Evolutionary conservation across 768 basidiomycete species (phyloP).

Genomic region (Boletus rex-veris): DNA sequence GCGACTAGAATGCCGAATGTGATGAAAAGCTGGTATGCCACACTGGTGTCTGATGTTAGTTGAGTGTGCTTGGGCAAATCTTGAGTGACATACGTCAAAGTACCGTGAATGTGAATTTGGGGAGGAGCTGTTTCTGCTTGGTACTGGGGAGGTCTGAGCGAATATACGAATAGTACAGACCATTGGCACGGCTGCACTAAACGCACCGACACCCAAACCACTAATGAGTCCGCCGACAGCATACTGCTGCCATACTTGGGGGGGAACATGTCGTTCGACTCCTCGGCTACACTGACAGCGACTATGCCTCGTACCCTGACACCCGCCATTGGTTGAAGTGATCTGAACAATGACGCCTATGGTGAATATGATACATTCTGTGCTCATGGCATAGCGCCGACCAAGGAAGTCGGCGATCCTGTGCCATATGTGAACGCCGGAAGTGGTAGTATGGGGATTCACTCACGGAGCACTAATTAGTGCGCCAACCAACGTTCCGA

Average conservation of each 20-base stretch:
- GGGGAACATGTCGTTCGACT: no score
- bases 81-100: conserved; percentile 41
- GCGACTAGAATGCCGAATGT: conserved; percentile 36
- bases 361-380: neutral
- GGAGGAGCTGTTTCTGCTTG: conserved; percentile 70
- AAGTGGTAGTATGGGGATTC: no score
- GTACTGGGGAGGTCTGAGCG: conserved; percentile 42
- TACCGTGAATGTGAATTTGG: conserved; percentile 68
- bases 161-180: conserved; percentile 23
- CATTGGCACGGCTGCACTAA: conserved; percentile 67
- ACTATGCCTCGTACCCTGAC: no score
- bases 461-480: no score
- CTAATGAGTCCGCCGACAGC: conserved; percentile 62
- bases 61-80: neutral
- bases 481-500: no score
- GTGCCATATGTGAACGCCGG: no score
- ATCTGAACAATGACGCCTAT: conserved; percentile 55
- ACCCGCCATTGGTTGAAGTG: conserved; percentile 35
- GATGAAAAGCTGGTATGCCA: conserved; percentile 62
- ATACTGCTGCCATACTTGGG: conserved; percentile 69
- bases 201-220: conserved; percentile 65
- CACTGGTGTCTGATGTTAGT: conserved; percentile 16
- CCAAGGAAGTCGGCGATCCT: no score
- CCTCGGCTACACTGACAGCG: no score
- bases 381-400: no score